Evolutionary conservation across 139 green algal species (phyloP).

Genomic region (Haematococcus sp.): DNA sequence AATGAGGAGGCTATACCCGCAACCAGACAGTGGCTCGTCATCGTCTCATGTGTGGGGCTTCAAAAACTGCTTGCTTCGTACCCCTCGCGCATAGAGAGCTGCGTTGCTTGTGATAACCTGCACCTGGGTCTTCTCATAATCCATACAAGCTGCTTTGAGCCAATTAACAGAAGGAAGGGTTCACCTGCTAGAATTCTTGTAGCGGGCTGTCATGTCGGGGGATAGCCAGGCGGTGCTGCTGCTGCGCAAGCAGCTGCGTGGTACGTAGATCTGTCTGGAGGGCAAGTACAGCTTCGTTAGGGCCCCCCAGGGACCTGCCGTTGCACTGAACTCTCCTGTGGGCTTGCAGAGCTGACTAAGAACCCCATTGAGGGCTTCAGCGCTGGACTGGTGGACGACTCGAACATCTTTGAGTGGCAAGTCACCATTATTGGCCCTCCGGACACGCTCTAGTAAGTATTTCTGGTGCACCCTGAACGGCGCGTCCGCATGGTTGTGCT

Average conservation of each 20-base stretch:
- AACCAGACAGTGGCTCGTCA: too few species aligned
- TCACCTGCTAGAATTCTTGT: too few species aligned
- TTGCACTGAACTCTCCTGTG: background rate
- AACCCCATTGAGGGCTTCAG: constrained; percentile 98
- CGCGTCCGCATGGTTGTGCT: background rate
- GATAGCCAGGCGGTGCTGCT: constrained; percentile 77
- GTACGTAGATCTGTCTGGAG: constrained; percentile 49
- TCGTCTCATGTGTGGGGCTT: too few species aligned
- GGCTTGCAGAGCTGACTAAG: constrained; percentile 87
- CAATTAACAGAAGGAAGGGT: too few species aligned
- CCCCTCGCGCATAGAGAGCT: too few species aligned
- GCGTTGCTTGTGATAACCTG: too few species aligned
- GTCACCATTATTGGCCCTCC: constrained; percentile 97
- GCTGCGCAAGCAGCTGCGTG: constrained; percentile 90
- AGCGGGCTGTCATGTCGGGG: too few species aligned
- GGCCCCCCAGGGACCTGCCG: too few species aligned
- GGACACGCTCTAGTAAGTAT: constrained; percentile 93
- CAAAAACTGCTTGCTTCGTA: too few species aligned
- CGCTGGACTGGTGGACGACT: constrained; percentile 94
- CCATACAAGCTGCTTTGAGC: too few species aligned
- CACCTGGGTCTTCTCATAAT: too few species aligned
- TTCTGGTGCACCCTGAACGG: background rate
- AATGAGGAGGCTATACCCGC: too few species aligned
- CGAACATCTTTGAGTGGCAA: constrained; percentile 97
- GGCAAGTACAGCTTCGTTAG: background rate